Evolutionary conservation across 495 filamentous ascomycete genomes (phyloP).

Genomic region (Trichoderma gamsii): DNA sequence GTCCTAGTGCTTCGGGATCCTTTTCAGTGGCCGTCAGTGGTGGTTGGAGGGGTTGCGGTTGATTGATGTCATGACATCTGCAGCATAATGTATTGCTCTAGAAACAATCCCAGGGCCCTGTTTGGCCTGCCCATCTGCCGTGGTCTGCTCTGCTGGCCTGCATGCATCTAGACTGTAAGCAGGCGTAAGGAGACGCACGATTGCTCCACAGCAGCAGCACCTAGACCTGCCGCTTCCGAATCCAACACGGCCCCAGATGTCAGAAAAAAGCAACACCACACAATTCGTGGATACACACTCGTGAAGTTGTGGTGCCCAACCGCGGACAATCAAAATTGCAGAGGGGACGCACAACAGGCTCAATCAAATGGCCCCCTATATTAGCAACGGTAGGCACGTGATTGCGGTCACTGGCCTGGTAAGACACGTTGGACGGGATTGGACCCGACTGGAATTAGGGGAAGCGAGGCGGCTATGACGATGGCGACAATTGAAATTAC

Average conservation of each 20-base stretch:
- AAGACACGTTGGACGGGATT: not conserved
- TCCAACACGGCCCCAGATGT: not conserved
- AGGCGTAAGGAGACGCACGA: not conserved
- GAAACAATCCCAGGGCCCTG: not conserved
- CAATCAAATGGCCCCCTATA: not conserved
- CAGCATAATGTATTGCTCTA: not conserved
- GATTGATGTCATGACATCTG: constrained; percentile 7
- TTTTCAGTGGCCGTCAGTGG: not conserved
- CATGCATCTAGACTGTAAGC: constrained; percentile 1
- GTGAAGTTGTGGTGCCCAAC: constrained; percentile 1
- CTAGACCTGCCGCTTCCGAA: constrained; percentile 2
- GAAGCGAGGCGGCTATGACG: constrained; percentile 10
- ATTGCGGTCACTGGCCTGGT: not conserved
- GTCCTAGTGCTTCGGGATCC: not conserved
- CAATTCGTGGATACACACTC: not conserved
- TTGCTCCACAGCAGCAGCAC: constrained; percentile 7
- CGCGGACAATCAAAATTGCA: not conserved
- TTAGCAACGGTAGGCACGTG: not conserved
- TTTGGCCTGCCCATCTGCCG: not conserved
- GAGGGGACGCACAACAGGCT: not conserved
- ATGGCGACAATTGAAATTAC: constrained; percentile 6
- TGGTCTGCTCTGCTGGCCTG: constrained; percentile 6
- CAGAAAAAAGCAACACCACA: not conserved
- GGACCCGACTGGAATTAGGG: not conserved
- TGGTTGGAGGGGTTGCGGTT: not conserved